Evolutionary conservation across 805 yeast genomes (phyloP), one percentile per base, ranked within the genome.

Genomic region (Suhomyces canberraensis): DNA sequence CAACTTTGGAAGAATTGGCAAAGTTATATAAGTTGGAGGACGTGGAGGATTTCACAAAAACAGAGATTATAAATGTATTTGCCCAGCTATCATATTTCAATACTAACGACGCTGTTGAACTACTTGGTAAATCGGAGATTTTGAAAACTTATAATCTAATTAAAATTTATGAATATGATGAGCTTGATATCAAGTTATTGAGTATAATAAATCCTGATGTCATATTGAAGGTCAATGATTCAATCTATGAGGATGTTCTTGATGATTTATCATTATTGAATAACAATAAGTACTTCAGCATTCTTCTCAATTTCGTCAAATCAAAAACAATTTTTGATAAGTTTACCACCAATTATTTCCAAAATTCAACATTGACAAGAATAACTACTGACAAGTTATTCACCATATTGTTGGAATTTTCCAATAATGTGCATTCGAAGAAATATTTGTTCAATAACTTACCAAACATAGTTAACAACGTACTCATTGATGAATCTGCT

Each of bases 221-320:
- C 8, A 13, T 44, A 45, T 7, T 31, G 38, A 4, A 35, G 41
- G 21, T 38, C 33, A 14, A 44, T 38, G 17, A 39, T 46, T 13
- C 42, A 46, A 20, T 48, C 11, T 36, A 33, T 33, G 37, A 21
- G 3, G 48, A 44, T 25, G 37, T 49, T 8, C 15, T 51, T 11
- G 31, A 36, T 8, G 40, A 47, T 18, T 16, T 43, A 5, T 36
- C 54, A 8, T 25, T 52, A 4, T 41, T 46, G 11, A 47, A 46
- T 29, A 48, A 47, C 29, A 27, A 47, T 13, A 48, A 41, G 33
- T 60, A 54, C 40, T 58, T 60, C 25, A 37, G 52, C 1, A 51
- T 62, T 5, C 40, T 61, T 6, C 39, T 58, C 25, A 64, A 61
- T 35, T 25, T 56, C 16, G 39, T 42, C n/a, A 45, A 35, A 9